Conservation (phyloP, 2,329 filamentous ascomycete species). For the Talaromyces amestolkiae region DNA sequence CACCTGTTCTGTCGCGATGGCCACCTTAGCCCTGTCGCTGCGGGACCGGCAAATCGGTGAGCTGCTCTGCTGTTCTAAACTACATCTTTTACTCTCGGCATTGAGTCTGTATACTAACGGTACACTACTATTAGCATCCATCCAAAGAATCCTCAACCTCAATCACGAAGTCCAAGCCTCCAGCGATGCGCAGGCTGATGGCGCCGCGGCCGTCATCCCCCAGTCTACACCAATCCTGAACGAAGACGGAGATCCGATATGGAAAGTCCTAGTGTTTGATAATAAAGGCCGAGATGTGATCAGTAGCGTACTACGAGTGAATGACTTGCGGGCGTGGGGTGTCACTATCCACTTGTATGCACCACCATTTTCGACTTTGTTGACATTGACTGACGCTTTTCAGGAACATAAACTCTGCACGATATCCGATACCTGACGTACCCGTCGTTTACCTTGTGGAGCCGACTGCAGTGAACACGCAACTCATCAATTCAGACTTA, state of each 20-base stretch:
- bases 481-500: constrained; percentile 80
- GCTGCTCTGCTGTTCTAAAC: constrained; percentile 28
- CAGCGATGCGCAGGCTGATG: constrained; percentile 61
- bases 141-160: constrained; percentile 93
- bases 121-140: constrained; percentile 61
- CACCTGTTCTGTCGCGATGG: constrained; percentile 47
- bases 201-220: constrained; percentile 60
- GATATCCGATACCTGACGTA: constrained; percentile 92
- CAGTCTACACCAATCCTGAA: constrained; percentile 78
- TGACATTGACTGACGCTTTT: constrained; percentile 23
- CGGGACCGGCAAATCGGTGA: constrained; percentile 71
- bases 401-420: constrained; percentile 74
- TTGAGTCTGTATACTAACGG: background rate
- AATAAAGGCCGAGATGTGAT: constrained; percentile 90
- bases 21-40: constrained; percentile 57
- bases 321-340: constrained; percentile 88
- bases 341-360: constrained; percentile 89
- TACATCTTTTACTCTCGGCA: constrained; percentile 16
- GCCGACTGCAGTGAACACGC: constrained; percentile 75
- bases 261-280: constrained; percentile 97
- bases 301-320: constrained; percentile 90
- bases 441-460: constrained; percentile 96
- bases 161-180: constrained; percentile 66
- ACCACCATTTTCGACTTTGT: constrained; percentile 20
- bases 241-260: constrained; percentile 86